Evolutionary conservation across 2,329 filamentous ascomycete species (phyloP).

Genomic region (Penicillium hesseltinei): DNA sequence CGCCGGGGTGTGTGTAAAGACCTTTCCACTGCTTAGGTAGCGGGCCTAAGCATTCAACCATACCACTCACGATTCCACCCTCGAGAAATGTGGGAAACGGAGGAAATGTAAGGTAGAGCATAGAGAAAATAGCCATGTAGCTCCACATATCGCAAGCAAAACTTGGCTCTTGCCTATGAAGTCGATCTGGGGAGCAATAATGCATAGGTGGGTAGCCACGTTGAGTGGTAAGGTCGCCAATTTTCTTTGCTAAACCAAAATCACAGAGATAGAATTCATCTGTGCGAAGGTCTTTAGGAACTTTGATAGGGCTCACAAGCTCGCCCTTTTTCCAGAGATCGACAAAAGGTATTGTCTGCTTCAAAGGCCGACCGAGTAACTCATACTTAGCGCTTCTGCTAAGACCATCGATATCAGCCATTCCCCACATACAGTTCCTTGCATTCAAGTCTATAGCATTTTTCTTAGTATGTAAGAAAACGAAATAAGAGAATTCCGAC

Average conservation of each 20-base stretch:
- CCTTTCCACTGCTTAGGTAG: constrained; percentile 29
- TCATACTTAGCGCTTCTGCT: constrained; percentile 27
- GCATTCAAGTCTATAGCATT: constrained; percentile 25
- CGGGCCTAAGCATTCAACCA: constrained; percentile 24
- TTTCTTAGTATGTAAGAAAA: constrained; percentile 11
- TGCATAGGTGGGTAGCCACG: constrained; percentile 15
- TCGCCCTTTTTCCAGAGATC: constrained; percentile 28
- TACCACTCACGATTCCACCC: constrained; percentile 21
- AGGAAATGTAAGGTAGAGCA: constrained; percentile 23
- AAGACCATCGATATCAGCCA: constrained; percentile 23
- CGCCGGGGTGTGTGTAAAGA: constrained; percentile 11
- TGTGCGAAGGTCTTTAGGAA: constrained; percentile 23
- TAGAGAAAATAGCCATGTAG: constrained; percentile 30
- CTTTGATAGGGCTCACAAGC: constrained; percentile 21
- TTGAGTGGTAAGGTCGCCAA: constrained; percentile 15
- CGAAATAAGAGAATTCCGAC: constrained; percentile 2
- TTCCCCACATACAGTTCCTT: constrained; percentile 32
- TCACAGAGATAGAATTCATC: constrained; percentile 32
- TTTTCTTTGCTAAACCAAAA: constrained; percentile 28
- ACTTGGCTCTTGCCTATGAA: constrained; percentile 26
- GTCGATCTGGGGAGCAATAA: constrained; percentile 29
- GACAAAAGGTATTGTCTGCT: constrained; percentile 24
- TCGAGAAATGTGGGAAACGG: constrained; percentile 17
- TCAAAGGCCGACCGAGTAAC: constrained; percentile 26
- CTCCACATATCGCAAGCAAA: constrained; percentile 34